phyloP scores from a whole-genome alignment of 2,329 filamentous ascomycete species.

The Aureobasidium sp. region DNA sequence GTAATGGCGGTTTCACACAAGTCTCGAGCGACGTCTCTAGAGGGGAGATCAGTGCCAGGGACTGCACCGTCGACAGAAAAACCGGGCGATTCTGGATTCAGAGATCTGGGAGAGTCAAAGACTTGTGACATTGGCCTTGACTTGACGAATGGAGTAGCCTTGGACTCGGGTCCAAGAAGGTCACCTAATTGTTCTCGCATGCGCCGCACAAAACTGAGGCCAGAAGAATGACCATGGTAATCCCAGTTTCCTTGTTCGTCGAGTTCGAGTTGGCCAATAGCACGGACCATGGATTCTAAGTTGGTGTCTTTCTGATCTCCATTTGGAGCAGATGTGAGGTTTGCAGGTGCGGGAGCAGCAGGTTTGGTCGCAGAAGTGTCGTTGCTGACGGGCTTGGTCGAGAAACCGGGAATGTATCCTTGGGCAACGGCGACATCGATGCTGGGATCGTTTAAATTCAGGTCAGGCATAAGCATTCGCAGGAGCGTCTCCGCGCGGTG shows the following conservation, averaged over 20 bases:
- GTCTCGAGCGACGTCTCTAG: conserved; percentile 46
- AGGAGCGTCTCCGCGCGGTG: conserved; percentile 76
- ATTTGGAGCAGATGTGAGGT: conserved; percentile 21
- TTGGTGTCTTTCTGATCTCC: conserved; percentile 53
- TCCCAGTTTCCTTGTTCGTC: conserved; percentile 90
- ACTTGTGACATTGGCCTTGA: conserved; percentile 45
- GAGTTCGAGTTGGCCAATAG: conserved; percentile 81
- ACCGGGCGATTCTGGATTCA: conserved; percentile 55
- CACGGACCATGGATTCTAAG: conserved; percentile 89
- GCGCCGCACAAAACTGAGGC: conserved; percentile 75
- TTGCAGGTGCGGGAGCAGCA: conserved; percentile 15
- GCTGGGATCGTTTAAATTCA: conserved; percentile 76
- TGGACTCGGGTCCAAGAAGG: conserved; percentile 57
- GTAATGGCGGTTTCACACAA: conserved; percentile 53
- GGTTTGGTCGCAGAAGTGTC: neutral
- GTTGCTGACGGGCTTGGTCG: conserved; percentile 11
- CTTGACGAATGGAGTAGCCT: conserved; percentile 49
- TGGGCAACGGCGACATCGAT: conserved; percentile 60
- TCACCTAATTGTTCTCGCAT: conserved; percentile 83
- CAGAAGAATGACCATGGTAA: conserved; percentile 89
- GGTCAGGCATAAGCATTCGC: conserved; percentile 69
- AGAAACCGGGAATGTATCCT: conserved; percentile 29
- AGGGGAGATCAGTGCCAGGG: conserved; percentile 57
- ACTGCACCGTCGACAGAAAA: conserved; percentile 44
- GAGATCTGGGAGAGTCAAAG: conserved; percentile 57